Conservation (phyloP, 352 stramenopile species). For the Globisporangium viniferum region DNA sequence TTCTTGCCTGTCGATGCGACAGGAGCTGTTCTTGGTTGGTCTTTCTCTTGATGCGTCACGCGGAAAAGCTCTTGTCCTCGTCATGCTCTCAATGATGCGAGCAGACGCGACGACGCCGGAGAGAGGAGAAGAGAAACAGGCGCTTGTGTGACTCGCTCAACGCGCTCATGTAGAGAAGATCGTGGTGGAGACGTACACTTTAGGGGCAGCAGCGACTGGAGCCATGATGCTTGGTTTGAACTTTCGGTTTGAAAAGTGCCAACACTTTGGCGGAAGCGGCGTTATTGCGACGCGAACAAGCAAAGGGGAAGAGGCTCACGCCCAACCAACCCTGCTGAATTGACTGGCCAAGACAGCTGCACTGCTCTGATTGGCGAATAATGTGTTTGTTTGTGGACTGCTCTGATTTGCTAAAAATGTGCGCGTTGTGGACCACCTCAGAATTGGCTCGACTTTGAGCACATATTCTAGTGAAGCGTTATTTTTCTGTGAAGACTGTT, state of each 20-base stretch:
- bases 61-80: not conserved
- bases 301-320: not conserved
- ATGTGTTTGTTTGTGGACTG: not conserved
- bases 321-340: slow-evolving; percentile 18
- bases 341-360: slow-evolving; percentile 31
- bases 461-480: not conserved
- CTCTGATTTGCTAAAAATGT: slow-evolving; percentile 34
- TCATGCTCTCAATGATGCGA: not conserved
- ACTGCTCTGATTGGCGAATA: slow-evolving; percentile 32
- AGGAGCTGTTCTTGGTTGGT: slow-evolving; percentile 3
- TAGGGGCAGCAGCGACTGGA: slow-evolving; percentile 56
- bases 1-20: not conserved
- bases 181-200: slow-evolving; percentile 68
- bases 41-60: slow-evolving; percentile 1
- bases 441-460: not conserved
- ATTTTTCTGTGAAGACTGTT: not conserved
- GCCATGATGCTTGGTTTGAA: slow-evolving; percentile 73
- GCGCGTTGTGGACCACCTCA: slow-evolving; percentile 2
- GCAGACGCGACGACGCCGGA: not conserved
- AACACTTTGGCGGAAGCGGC: not conserved
- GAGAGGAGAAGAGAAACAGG: not conserved
- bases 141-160: not conserved
- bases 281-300: not conserved
- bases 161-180: not conserved
- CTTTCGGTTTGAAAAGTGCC: slow-evolving; percentile 89